Evolutionary conservation across 2,329 filamentous ascomycete genomes (phyloP).

Genomic region (Ophiocordyceps camponoti-rufipedis): DNA sequence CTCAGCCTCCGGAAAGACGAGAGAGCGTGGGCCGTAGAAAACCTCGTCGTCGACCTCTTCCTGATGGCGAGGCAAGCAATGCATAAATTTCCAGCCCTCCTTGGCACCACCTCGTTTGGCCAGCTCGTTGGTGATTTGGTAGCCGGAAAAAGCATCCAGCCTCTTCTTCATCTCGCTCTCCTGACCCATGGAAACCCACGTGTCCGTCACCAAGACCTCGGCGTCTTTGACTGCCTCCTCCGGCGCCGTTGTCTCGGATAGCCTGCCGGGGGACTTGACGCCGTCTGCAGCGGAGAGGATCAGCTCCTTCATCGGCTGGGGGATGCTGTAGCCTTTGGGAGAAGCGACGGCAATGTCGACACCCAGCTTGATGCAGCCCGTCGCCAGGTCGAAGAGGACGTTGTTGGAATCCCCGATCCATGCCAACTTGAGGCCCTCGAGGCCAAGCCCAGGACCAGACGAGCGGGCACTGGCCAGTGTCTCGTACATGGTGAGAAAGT

Average conservation of each 20-base stretch:
- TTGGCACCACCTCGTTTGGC: conserved; percentile 75
- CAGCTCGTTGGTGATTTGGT: conserved; percentile 77
- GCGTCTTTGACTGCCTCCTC: conserved; percentile 75
- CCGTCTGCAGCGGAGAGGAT: conserved; percentile 46
- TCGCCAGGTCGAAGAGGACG: conserved; percentile 83
- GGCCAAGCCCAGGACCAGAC: conserved; percentile 33
- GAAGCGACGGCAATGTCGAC: conserved; percentile 77
- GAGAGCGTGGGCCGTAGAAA: conserved; percentile 68
- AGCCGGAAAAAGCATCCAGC: conserved; percentile 68
- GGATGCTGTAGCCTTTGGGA: conserved; percentile 70
- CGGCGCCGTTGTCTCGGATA: conserved; percentile 60
- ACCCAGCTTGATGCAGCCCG: conserved; percentile 72
- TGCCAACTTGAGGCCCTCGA: conserved; percentile 75
- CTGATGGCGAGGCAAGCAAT: conserved; percentile 78
- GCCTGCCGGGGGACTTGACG: conserved; percentile 40
- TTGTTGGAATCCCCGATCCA: conserved; percentile 98
- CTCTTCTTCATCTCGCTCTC: conserved; percentile 67
- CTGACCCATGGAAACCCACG: conserved; percentile 97
- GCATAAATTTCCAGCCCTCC: conserved; percentile 91
- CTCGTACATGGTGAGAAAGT: conserved; percentile 82
- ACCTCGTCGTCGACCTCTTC: conserved; percentile 93
- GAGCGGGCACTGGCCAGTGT: conserved; percentile 36
- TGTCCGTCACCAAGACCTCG: conserved; percentile 87
- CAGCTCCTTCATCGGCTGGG: conserved; percentile 50
- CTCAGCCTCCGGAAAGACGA: conserved; percentile 89